phyloP scores from a whole-genome alignment of 805 yeast genomes.

The Debaryomyces castellii region DNA sequence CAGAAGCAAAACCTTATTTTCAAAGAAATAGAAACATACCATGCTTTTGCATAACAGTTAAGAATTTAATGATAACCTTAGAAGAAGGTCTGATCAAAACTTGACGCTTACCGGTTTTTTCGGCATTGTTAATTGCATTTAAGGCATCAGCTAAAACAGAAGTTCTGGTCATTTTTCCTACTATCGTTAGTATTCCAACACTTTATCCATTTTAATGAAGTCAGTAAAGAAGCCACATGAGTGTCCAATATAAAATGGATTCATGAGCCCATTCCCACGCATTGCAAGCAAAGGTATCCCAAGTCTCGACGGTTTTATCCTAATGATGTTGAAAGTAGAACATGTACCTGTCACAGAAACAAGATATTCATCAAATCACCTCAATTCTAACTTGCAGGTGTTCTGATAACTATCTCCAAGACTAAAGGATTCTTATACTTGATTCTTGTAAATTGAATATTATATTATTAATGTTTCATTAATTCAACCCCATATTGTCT shows the following conservation, averaged over 20 bases:
- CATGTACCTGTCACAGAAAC: constrained; percentile 4
- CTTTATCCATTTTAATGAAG: constrained; percentile 3
- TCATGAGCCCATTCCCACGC: constrained; percentile 28
- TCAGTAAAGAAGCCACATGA: constrained; percentile 30
- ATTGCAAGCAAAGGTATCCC: constrained; percentile 22
- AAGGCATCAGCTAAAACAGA: constrained; percentile 98
- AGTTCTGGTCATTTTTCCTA: constrained; percentile 83
- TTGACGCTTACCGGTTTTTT: constrained; percentile 99
- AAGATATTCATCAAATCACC: constrained; percentile 6
- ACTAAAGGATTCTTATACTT: constrained; percentile 16
- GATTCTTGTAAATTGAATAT: not conserved
- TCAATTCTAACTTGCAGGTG: not conserved
- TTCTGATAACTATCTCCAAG: constrained; percentile 15
- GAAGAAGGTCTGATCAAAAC: constrained; percentile 97
- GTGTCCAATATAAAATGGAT: constrained; percentile 34
- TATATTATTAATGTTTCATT: too few relatives aligned
- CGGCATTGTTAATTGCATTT: constrained; percentile 98
- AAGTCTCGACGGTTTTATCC: constrained; percentile 18
- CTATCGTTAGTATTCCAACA: constrained; percentile 12
- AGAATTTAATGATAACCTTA: constrained; percentile 95
- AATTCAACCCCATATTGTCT: too few relatives aligned
- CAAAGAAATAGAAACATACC: constrained; percentile 25
- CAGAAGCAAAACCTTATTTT: not conserved
- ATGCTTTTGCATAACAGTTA: constrained; percentile 96
- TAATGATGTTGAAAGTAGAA: constrained; percentile 14